phyloP scores from a whole-genome alignment of 1,284 basidiomycete species.

The Apiotrichum laibachii region DNA sequence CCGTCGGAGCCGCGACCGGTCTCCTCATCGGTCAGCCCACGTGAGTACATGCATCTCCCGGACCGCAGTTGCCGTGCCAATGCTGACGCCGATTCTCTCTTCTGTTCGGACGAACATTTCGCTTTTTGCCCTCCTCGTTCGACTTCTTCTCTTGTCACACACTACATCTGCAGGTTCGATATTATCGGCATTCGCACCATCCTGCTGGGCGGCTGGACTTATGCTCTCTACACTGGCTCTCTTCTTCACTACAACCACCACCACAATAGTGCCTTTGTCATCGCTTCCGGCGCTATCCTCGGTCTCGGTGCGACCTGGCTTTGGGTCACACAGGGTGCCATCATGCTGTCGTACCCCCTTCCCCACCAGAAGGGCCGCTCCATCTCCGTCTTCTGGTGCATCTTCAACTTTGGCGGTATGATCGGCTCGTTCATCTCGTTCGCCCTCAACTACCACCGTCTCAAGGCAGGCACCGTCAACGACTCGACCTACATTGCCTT shows the following conservation, averaged over 20 bases:
- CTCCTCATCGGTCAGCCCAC: constrained; percentile 24
- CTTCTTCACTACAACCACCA: constrained; percentile 58
- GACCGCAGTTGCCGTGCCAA: too few species aligned
- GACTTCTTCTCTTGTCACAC: too few species aligned
- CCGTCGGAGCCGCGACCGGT: constrained; percentile 22
- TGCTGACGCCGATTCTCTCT: too few species aligned
- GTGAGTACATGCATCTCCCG: too few species aligned
- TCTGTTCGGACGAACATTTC: too few species aligned
- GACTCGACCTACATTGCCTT: constrained; percentile 24
- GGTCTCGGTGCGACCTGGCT: constrained; percentile 78
- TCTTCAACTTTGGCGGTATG: constrained; percentile 70
- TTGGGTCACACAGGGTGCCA: constrained; percentile 80
- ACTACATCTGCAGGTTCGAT: constrained; percentile 8
- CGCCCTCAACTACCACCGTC: constrained; percentile 53
- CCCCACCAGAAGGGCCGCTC: constrained; percentile 71
- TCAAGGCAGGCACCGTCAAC: constrained; percentile 20
- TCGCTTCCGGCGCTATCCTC: constrained; percentile 73
- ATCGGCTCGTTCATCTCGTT: constrained; percentile 66
- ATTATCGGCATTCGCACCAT: constrained; percentile 22
- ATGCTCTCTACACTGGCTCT: constrained; percentile 24
- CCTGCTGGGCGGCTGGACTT: constrained; percentile 25
- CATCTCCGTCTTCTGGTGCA: constrained; percentile 73
- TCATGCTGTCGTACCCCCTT: constrained; percentile 77
- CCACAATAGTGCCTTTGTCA: constrained; percentile 62
- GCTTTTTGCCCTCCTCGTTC: too few species aligned